Evolutionary conservation across 2,329 filamentous ascomycete genomes (phyloP), one percentile per base, ranked within the genome.

Genomic region (Hypoxylon sp.): DNA sequence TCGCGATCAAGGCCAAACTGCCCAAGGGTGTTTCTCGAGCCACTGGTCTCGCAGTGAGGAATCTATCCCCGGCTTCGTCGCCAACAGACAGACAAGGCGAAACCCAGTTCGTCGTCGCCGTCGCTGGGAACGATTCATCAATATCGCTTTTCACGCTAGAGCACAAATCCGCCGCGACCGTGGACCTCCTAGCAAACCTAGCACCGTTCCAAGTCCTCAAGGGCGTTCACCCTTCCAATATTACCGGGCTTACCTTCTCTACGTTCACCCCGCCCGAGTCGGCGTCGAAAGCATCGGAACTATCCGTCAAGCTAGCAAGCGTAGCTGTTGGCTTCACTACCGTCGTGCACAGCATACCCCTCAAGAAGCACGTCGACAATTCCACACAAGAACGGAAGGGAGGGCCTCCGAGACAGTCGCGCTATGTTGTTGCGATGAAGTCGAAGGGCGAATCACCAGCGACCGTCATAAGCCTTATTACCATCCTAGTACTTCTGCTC

Each of bases 291-390:
- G 75, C 79, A 52, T 73, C 76, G 37, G 82, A 86, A 15, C 85
- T 89, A 70, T 87, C 87, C 72, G 80, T 96, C 69, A 92, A 91
- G 71, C 85, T 97, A 3, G 93, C 92, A 28, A 94, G 91, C 48
- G 90, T 92, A 41, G 93, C 91, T 50, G 88, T 96, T 70, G 90
- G 88, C 63, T 94, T 93, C 75, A 91, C 89, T 0, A 87, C 93
- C 41, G 87, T 91, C 28, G 89, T 97, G 24, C 92, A 97, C 77
- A 90, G 87, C 39, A 88, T 97, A 65, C 89, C 92, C 0, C 84
- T 97, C 49, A 81, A 79, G 67, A 81, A 79, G 63, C 71, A 79
- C 41, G 62, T 79, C 51, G 77, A 81, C 68, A 76, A 75, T 59
- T 67, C 75, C 13, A 34, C 67, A 15, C 71, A 76, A 6, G 64